phyloP scores from a whole-genome alignment of 805 yeast species.

The Millerozyma acaciae region DNA sequence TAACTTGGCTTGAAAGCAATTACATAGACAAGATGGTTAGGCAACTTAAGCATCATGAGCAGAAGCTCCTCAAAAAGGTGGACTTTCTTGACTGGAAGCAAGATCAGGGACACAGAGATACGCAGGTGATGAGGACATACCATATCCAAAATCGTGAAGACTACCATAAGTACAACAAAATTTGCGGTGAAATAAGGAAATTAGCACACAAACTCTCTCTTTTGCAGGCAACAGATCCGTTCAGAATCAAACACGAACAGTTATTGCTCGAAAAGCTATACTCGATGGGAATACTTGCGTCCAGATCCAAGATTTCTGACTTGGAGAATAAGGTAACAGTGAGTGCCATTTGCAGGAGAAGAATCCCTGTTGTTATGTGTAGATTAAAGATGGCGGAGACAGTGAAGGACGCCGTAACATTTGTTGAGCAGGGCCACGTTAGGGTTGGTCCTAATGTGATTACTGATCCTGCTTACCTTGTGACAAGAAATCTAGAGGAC shows the following conservation, averaged over 20 bases:
- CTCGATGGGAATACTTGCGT: conserved; percentile 81
- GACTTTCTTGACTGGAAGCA: conserved; percentile 98
- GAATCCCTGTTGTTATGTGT: conserved; percentile 94
- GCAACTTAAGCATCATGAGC: conserved; percentile 89
- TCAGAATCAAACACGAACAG: conserved; percentile 84
- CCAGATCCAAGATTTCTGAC: conserved; percentile 88
- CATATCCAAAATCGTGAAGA: conserved; percentile 94
- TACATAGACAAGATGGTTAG: conserved; percentile 62
- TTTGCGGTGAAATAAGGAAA: conserved; percentile 89
- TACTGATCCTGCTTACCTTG: conserved; percentile 92
- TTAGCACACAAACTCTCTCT: conserved; percentile 82
- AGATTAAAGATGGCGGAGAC: conserved; percentile 91
- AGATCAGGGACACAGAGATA: conserved; percentile 90
- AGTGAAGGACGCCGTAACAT: conserved; percentile 81
- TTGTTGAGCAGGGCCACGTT: conserved; percentile 95
- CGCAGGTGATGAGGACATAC: conserved; percentile 93
- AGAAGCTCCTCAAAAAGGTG: conserved; percentile 89
- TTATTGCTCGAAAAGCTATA: conserved; percentile 81
- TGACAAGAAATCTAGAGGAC: conserved; percentile 92
- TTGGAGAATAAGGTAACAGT: conserved; percentile 90
- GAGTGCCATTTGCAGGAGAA: conserved; percentile 84
- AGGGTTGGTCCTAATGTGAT: conserved; percentile 95
- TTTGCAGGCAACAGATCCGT: conserved; percentile 83
- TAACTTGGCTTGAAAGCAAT: too few relatives aligned
- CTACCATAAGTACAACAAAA: conserved; percentile 86